phyloP scores from a whole-genome alignment of 441 rosid species.

The Biscutella auriculata region DNA sequence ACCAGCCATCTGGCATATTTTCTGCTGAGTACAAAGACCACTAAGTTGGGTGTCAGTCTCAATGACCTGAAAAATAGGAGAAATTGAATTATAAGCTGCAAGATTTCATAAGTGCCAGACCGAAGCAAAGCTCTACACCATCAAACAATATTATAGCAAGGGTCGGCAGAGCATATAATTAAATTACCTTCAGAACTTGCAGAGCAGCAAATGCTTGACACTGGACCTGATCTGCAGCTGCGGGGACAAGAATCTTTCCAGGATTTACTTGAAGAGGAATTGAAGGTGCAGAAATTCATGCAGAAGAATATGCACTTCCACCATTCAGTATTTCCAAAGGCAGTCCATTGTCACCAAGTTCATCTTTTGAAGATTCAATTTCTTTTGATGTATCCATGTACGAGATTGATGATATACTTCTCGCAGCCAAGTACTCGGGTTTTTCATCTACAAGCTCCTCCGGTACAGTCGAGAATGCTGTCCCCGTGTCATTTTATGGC shows the following conservation, averaged over 20 bases:
- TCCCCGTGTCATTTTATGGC: conserved; percentile 21
- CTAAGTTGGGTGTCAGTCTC: conserved; percentile 65
- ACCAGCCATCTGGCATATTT: conserved; percentile 95
- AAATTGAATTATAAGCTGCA: conserved; percentile 5
- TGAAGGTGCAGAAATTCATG: conserved; percentile 91
- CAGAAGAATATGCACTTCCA: conserved; percentile 33
- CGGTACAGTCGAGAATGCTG: conserved; percentile 16
- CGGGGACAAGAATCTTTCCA: conserved; percentile 76
- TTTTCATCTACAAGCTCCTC: conserved; percentile 26
- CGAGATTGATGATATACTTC: conserved; percentile 23
- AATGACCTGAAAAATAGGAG: conserved; percentile 48
- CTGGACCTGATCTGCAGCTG: conserved; percentile 77
- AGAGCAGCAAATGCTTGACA: conserved; percentile 79
- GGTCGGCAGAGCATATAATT: background rate
- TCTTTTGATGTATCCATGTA: conserved; percentile 30
- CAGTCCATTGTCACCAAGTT: conserved; percentile 18
- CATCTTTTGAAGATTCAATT: conserved; percentile 25
- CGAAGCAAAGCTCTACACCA: conserved; percentile 1
- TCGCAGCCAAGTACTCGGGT: conserved; percentile 23
- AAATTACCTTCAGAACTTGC: conserved; percentile 70
- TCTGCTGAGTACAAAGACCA: conserved; percentile 79
- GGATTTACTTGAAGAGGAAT: conserved; percentile 48
- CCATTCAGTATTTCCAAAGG: conserved; percentile 25
- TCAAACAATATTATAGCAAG: background rate
- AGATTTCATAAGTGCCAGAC: conserved; percentile 2